phyloP scores from a whole-genome alignment of 2,329 filamentous ascomycete genomes.

The Drechslerella dactyloides region DNA sequence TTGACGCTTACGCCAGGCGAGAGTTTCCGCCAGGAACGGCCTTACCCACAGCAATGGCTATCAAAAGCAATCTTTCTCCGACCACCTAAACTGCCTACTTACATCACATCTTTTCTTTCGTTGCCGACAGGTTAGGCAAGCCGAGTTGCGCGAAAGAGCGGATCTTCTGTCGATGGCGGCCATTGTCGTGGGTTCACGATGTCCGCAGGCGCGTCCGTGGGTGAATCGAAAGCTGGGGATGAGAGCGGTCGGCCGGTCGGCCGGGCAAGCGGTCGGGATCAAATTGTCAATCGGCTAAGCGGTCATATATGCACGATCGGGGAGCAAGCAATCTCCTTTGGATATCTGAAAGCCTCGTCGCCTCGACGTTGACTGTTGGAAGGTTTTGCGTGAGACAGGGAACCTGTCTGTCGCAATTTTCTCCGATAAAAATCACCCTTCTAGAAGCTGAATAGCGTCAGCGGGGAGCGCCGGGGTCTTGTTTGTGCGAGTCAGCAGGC shows the following conservation, averaged over 20 bases:
- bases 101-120: conserved; percentile 35
- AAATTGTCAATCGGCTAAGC: conserved; percentile 6
- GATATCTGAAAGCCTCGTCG: not conserved
- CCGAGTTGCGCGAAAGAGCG: conserved; percentile 22
- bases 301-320: conserved; percentile 4
- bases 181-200: conserved; percentile 6
- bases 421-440: not conserved
- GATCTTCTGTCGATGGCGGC: conserved; percentile 26
- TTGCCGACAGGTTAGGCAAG: conserved; percentile 24
- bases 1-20: too few relatives aligned
- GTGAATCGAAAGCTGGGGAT: not conserved
- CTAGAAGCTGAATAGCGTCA: conserved; percentile 2
- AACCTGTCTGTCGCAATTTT: conserved; percentile 2
- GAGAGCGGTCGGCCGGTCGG: conserved; percentile 12
- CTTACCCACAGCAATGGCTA: too few relatives aligned
- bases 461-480: not conserved
- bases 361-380: not conserved
- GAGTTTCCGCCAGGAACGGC: too few relatives aligned
- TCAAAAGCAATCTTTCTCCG: not conserved
- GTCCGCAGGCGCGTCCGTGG: not conserved
- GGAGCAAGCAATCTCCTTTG: not conserved
- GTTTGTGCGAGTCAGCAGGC: not conserved
- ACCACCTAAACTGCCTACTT: conserved; percentile 1
- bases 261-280: conserved; percentile 17
- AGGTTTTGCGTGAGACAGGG: not conserved